Conservation (phyloP, 2,329 filamentous ascomycete species). For the Fusarium kyushuense region DNA sequence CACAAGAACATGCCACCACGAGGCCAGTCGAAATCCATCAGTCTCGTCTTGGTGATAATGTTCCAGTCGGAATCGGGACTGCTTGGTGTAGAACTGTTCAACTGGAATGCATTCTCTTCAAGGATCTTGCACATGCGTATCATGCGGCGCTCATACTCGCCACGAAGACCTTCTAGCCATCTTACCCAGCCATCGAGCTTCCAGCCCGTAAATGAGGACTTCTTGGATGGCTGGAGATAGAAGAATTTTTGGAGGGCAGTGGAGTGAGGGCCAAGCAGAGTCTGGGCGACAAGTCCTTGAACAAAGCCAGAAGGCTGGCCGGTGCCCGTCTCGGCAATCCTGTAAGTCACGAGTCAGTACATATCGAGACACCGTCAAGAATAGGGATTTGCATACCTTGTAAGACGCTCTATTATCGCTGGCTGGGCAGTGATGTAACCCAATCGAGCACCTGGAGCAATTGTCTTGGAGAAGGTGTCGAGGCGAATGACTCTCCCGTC, state of each 20-base stretch:
- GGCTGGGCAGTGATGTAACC: constrained; percentile 93
- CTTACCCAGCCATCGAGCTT: constrained; percentile 87
- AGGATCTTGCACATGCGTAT: constrained; percentile 79
- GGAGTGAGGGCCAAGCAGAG: constrained; percentile 77
- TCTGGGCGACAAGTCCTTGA: constrained; percentile 82
- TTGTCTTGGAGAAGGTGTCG: constrained; percentile 94
- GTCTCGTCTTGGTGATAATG: constrained; percentile 77
- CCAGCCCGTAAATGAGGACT: constrained; percentile 71
- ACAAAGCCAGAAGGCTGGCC: constrained; percentile 92
- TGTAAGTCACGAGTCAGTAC: constrained; percentile 47
- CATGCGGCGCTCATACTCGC: constrained; percentile 88
- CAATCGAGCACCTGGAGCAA: constrained; percentile 88
- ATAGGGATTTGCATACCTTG: constrained; percentile 46
- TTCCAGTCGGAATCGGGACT: constrained; percentile 74
- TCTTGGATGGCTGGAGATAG: constrained; percentile 61
- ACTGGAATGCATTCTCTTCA: constrained; percentile 73
- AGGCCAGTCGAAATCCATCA: constrained; percentile 84
- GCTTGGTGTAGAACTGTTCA: constrained; percentile 70
- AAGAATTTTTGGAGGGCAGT: constrained; percentile 57
- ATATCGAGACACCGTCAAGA: background rate
- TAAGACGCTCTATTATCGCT: constrained; percentile 77
- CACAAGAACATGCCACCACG: constrained; percentile 94
- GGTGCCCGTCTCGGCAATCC: constrained; percentile 81
- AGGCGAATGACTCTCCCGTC: constrained; percentile 90
- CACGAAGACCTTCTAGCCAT: constrained; percentile 88